A percentile compares a stretch with the other conserved stretches of the same genome.
Evolutionary conservation across 108 stramenopile genomes (phyloP).

Genomic region (Cylindrotheca closterium): DNA sequence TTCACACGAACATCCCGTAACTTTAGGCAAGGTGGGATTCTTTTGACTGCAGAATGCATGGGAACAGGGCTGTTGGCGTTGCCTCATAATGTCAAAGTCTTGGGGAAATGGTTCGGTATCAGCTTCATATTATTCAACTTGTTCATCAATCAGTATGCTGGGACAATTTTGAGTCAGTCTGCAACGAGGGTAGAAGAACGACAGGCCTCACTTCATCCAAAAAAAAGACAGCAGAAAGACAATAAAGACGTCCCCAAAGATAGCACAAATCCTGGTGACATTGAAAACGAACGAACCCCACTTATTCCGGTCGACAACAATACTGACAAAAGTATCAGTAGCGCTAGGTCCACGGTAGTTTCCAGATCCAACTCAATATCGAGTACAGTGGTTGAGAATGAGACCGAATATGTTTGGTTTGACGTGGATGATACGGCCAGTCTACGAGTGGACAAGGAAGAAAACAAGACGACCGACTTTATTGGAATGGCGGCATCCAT

Average conservation of each 20-base stretch:
- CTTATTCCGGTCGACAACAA: neutral
- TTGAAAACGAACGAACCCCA: neutral
- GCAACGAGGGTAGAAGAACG: conserved; percentile 58
- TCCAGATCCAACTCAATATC: no score
- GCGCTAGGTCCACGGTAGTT: no score
- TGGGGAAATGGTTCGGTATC: conserved; percentile 46
- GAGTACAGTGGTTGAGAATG: no score
- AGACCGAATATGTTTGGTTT: neutral
- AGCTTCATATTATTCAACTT: conserved; percentile 55
- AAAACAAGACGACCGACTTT: conserved; percentile 68
- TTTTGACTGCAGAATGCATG: conserved; percentile 74
- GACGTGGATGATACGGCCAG: conserved; percentile 15
- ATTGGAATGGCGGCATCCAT: conserved; percentile 62
- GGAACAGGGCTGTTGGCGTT: conserved; percentile 76
- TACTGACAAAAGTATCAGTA: neutral
- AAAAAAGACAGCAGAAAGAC: conserved; percentile 10
- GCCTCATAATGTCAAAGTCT: conserved; percentile 43
- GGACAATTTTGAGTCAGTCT: conserved; percentile 42
- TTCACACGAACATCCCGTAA: no score
- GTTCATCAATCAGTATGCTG: conserved; percentile 67
- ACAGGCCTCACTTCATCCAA: no score
- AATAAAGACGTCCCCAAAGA: neutral
- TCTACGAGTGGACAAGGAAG: no score
- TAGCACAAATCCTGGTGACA: neutral
- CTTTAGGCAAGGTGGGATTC: conserved; percentile 39